Conservation (phyloP, 257 asterid genomes). For the Perilla frutescens region DNA sequence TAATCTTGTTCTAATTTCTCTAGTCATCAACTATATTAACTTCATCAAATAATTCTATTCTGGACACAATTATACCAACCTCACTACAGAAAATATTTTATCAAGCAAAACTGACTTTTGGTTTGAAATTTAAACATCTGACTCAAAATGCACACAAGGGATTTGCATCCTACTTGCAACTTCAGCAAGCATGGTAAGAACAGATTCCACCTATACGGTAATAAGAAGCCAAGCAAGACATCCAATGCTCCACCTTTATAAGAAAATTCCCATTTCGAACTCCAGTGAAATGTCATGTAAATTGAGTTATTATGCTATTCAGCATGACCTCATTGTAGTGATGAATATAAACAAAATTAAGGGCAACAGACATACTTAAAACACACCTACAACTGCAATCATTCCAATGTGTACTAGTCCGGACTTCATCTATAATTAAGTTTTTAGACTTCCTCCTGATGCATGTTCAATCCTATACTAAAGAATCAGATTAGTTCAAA, state of each 20-base stretch:
- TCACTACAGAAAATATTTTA: background rate
- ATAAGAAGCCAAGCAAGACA: slow-evolving; percentile 2
- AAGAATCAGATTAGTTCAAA: background rate
- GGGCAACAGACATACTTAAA: background rate
- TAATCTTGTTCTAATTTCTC: background rate
- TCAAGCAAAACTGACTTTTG: background rate
- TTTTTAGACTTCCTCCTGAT: background rate
- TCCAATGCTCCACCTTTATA: slow-evolving; percentile 17
- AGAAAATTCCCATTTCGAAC: background rate
- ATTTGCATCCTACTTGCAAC: background rate
- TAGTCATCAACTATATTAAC: slow-evolving; percentile 5
- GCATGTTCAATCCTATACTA: background rate
- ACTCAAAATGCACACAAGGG: background rate
- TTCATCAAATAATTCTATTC: background rate
- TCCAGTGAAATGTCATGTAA: background rate
- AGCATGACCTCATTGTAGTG: background rate
- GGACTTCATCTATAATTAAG: background rate
- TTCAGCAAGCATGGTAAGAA: slow-evolving; percentile 1
- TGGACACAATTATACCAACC: slow-evolving; percentile 1
- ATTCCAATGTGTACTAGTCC: background rate
- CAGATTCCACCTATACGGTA: background rate
- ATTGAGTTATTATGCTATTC: background rate
- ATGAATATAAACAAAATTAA: background rate
- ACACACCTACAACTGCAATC: background rate
- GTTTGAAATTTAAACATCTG: slow-evolving; percentile 13